These are phyloP conservation scores for Suillus paluster DNA, from an alignment of 768 basidiomycete species.

Conservation along the genomic window DNA sequence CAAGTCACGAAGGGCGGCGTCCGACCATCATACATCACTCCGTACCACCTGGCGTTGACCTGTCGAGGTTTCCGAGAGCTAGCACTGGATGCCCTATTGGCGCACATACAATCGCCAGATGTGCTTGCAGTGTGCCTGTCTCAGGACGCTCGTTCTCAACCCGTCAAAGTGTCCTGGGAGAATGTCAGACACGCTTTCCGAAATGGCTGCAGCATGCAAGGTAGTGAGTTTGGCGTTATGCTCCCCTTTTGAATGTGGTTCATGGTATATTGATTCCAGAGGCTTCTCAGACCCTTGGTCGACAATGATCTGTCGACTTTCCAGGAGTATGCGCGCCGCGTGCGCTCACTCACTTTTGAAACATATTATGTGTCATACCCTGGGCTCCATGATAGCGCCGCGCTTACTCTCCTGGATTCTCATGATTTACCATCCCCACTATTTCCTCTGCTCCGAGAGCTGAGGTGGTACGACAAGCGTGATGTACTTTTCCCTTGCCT, in stretches of 20 bases:
- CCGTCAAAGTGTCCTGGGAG: not conserved
- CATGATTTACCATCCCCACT: not conserved
- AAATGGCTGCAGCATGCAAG: not conserved
- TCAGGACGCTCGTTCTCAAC: conserved; percentile 2
- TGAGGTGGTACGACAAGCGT: not conserved
- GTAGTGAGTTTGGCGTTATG: not conserved
- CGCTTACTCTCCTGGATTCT: not conserved
- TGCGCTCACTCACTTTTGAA: not conserved
- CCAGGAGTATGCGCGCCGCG: not conserved
- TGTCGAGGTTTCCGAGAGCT: not conserved
- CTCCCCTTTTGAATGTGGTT: not conserved
- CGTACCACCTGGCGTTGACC: not conserved
- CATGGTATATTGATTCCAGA: not conserved
- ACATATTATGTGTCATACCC: not conserved
- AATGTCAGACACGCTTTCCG: too few species aligned
- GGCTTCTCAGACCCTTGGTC: not conserved
- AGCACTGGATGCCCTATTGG: not conserved
- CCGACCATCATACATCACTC: not conserved
- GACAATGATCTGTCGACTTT: not conserved
- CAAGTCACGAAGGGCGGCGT: not conserved
- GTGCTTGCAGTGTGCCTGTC: not conserved
- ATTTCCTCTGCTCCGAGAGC: not conserved
- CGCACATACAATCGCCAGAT: not conserved
- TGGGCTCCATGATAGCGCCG: not conserved
- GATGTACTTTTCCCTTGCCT: not conserved